A percentile compares a stretch with the other conserved stretches of the same genome.
These are phyloP conservation scores for Tolypocladium album DNA, from an alignment of 2,329 filamentous ascomycete genomes.

Conservation along the genomic window DNA sequence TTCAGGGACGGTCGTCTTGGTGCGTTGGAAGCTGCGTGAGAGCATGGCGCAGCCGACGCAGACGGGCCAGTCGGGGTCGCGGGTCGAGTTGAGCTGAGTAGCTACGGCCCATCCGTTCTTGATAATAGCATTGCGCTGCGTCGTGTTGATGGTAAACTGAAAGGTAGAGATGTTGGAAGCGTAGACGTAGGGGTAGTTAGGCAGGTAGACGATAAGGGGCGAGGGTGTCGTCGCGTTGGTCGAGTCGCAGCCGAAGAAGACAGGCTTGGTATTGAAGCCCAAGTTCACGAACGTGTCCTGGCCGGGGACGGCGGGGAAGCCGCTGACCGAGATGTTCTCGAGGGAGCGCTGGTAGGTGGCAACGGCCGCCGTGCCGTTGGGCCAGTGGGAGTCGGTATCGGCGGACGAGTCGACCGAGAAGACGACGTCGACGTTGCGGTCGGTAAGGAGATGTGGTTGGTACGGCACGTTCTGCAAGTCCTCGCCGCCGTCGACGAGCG, in stretches of 20 bases:
- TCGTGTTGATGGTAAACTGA: constrained; percentile 50
- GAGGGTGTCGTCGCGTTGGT: constrained; percentile 38
- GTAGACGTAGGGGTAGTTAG: constrained; percentile 63
- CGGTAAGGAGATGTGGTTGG: constrained; percentile 45
- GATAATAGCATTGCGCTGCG: constrained; percentile 68
- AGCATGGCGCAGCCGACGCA: constrained; percentile 87
- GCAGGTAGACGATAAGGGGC: constrained; percentile 78
- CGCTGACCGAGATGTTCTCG: constrained; percentile 36
- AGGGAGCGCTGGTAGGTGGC: constrained; percentile 46
- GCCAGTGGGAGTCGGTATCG: constrained; percentile 47
- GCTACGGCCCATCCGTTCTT: constrained; percentile 79
- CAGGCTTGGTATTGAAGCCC: constrained; percentile 48
- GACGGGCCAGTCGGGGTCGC: constrained; percentile 63
- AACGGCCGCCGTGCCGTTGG: constrained; percentile 47
- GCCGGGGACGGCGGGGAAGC: constrained; percentile 49
- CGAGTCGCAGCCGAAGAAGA: constrained; percentile 56
- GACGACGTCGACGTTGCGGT: constrained; percentile 48
- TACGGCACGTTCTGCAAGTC: constrained; percentile 74
- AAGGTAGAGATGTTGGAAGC: constrained; percentile 75
- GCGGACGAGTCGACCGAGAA: constrained; percentile 55
- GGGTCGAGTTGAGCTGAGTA: constrained; percentile 71
- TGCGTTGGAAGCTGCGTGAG: constrained; percentile 62
- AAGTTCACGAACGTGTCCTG: constrained; percentile 44
- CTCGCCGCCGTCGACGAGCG: constrained; percentile 71
- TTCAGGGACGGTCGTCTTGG: constrained; percentile 55